phyloP scores from a whole-genome alignment of 2,329 filamentous ascomycete genomes.

The Colletotrichum incanum region DNA sequence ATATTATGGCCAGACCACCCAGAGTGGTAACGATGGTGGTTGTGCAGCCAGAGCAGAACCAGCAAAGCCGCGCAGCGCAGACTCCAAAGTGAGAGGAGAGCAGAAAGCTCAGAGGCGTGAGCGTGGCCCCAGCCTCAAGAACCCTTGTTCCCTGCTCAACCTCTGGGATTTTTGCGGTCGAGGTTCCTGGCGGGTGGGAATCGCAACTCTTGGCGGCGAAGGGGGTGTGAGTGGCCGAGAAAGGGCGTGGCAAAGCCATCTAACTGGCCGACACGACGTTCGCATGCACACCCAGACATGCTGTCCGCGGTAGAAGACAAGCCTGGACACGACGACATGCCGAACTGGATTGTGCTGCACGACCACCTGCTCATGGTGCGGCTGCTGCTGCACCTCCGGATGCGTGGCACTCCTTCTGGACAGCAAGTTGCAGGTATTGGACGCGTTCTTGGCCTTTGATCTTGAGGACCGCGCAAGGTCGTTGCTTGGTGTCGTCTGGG shows the following conservation, averaged over 20 bases:
- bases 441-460: conserved; percentile 22
- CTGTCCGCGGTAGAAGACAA: conserved; percentile 24
- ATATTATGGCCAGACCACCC: conserved; percentile 1
- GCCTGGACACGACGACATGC: conserved; percentile 38
- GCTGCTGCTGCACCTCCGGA: conserved; percentile 31
- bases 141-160: conserved; percentile 37
- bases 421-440: conserved; percentile 31
- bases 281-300: conserved; percentile 37
- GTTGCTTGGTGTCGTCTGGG: conserved; percentile 2
- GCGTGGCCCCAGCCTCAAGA: background rate
- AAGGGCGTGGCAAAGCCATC: conserved; percentile 34
- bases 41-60: background rate
- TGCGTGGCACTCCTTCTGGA: conserved; percentile 38
- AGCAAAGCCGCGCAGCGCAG: conserved; percentile 18
- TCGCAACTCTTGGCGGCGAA: conserved; percentile 37
- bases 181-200: conserved; percentile 33
- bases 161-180: conserved; percentile 36
- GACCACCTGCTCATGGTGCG: conserved; percentile 34
- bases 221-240: conserved; percentile 25
- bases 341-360: conserved; percentile 42
- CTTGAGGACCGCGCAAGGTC: conserved; percentile 3
- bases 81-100: background rate
- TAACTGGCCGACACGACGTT: conserved; percentile 31
- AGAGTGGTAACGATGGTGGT: background rate
- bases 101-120: conserved; percentile 5